Evolutionary conservation across 148 eudicot genomes (phyloP).

Genomic region (Chenopodium berlandieri): DNA sequence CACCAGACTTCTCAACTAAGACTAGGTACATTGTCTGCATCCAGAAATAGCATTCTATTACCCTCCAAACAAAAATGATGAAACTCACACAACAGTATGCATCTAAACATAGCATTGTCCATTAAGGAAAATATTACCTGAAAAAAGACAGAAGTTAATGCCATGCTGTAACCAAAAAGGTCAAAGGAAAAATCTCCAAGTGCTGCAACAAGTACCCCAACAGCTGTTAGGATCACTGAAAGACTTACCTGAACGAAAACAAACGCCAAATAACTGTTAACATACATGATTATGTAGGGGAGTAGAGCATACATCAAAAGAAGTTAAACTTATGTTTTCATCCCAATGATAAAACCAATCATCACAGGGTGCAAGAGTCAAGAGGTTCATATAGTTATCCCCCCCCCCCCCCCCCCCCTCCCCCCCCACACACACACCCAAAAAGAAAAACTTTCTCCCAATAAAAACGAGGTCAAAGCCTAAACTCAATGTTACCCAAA

Average conservation of each 20-base stretch:
- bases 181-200: conserved; percentile 97
- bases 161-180: conserved; percentile 87
- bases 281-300: neutral
- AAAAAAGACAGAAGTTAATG: conserved; percentile 86
- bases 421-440: neutral
- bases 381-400: neutral
- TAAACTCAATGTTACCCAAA: neutral
- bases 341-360: neutral
- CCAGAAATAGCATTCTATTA: conserved; percentile 14
- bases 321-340: neutral
- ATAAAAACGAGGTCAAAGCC: neutral
- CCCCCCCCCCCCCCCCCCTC: neutral
- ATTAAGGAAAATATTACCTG: conserved; percentile 43
- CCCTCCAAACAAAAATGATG: neutral
- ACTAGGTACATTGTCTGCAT: conserved; percentile 98
- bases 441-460: neutral
- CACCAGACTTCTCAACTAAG: conserved; percentile 93
- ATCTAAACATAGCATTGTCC: neutral
- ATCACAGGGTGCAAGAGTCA: neutral
- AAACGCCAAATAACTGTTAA: neutral
- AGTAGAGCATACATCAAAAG: neutral
- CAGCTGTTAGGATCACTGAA: conserved; percentile 83
- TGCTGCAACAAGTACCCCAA: conserved; percentile 90
- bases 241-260: conserved; percentile 57
- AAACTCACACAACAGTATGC: neutral